Evolutionary conservation across 208 protist genomes (phyloP), one percentile per base, ranked within the genome.

Genomic region (Porcisia hertigi): DNA sequence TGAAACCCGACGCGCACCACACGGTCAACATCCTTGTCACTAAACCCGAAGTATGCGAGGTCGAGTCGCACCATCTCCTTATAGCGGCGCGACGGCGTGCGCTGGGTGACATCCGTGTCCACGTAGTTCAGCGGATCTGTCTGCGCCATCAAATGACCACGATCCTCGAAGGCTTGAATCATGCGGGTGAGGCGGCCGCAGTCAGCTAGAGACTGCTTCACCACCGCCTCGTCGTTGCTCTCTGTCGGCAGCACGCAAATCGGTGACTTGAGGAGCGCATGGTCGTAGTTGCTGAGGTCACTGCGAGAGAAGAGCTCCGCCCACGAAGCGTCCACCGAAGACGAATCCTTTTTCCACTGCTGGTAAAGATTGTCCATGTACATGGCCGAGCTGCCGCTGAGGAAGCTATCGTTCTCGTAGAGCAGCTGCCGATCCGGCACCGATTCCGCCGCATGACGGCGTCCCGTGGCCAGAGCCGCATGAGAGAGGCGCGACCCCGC

Each of bases 81-180:
- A 77, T 86, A 89, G 57, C 82, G 88, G 39, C 86, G 84, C 41
- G 84, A 90, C n/a, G 88, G 90, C 67, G 76, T 81, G n/a, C 75
- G 75, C 71, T 76, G 47, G 54, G 81, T 72, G 52, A 74, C 73
- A 52, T 94, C 88, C 16, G 81, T 79, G 77, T 92, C 88, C 23
- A 89, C 75, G 64, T 88, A 89, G 77, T 89, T 81, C 49, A 98
- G 85, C 2, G 96, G 96, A 82, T 98, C 93, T 6, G 87, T 92
- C 60, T 93, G 80, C 54, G 90, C 90, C 62, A 87, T 80, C 4
- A 96, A 84, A 77, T 98, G 94, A 57, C 94, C 94, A 54, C 86
- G 86, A 59, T 96, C 93, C 75, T 96, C 90, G 76, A 97, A 98
- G 53, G 96, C 85, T 67, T 92, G 86, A 60, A 97, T 97, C 89